A percentile compares a stretch with the other conserved stretches of the same genome.
Conservation (phyloP, 2,329 filamentous ascomycete genomes). For the Trichothecium roseum region DNA sequence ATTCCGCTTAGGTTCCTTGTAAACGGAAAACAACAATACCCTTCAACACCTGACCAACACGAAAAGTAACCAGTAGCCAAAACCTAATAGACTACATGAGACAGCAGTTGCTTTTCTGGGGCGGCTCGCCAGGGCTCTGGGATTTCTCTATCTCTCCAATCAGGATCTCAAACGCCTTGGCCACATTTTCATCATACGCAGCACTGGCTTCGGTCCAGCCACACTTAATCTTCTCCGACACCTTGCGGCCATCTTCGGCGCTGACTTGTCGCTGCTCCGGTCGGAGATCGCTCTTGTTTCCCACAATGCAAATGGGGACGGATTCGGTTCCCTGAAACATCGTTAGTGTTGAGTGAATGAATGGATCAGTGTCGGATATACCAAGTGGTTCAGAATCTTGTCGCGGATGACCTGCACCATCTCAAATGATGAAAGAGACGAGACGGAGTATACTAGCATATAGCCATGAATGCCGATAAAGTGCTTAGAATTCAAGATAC, state of each 20-base stretch:
- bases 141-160: conserved; percentile 92
- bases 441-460: conserved; percentile 97
- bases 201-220: conserved; percentile 93
- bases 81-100: conserved; percentile 56
- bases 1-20: too few species aligned
- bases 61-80: too few species aligned
- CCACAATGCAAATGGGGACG: conserved; percentile 88
- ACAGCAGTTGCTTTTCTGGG: conserved; percentile 68
- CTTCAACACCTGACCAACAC: too few species aligned
- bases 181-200: conserved; percentile 87
- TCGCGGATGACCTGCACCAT: conserved; percentile 95
- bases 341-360: not conserved
- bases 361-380: conserved; percentile 31
- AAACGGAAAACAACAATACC: too few species aligned
- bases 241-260: conserved; percentile 71
- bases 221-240: conserved; percentile 81
- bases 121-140: conserved; percentile 78
- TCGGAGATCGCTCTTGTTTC: conserved; percentile 91
- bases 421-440: conserved; percentile 87
- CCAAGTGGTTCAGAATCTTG: conserved; percentile 93
- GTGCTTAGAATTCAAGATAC: conserved; percentile 94
- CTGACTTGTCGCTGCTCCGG: conserved; percentile 89
- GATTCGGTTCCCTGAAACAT: conserved; percentile 67
- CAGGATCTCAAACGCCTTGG: conserved; percentile 85
- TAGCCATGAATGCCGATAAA: conserved; percentile 99